These are phyloP conservation scores for Ambrosia trifida DNA, from an alignment of 129 eudicot species.

Conservation along the genomic window DNA sequence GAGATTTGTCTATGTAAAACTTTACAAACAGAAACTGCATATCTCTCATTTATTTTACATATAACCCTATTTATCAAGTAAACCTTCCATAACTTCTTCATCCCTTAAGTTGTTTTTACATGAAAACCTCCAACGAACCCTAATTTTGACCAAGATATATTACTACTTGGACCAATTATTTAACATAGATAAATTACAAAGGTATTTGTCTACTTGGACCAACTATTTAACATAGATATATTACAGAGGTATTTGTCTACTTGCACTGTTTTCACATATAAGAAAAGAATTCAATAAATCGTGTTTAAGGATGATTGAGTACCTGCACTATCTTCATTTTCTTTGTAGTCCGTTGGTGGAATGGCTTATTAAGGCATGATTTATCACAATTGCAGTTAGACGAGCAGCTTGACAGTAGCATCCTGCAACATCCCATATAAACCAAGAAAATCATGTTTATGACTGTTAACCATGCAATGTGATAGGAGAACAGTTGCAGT, in stretches of 20 bases:
- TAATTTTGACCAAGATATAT: neutral
- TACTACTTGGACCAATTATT: neutral
- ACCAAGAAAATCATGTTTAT: neutral
- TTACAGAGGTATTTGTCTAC: neutral
- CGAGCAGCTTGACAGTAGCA: slow-evolving; percentile 90
- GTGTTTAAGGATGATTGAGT: slow-evolving; percentile 13
- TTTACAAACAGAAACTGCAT: no score
- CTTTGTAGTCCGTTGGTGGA: slow-evolving; percentile 73
- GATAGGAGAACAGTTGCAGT: slow-evolving; percentile 1
- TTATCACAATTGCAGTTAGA: slow-evolving; percentile 84
- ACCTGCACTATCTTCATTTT: slow-evolving; percentile 90
- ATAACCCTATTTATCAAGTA: no score
- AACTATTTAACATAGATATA: neutral
- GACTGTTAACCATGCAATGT: slow-evolving; percentile 2
- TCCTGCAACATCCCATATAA: slow-evolving; percentile 47
- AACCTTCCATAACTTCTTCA: no score
- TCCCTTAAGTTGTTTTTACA: no score
- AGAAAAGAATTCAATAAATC: neutral
- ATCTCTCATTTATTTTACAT: no score
- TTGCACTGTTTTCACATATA: neutral
- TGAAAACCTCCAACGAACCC: no score
- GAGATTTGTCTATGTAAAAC: no score
- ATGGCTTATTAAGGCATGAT: slow-evolving; percentile 84
- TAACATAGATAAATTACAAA: neutral
- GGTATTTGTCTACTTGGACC: neutral